Evolutionary conservation across 2,329 filamentous ascomycete species (phyloP).

Genomic region (Penicillium expansum): DNA sequence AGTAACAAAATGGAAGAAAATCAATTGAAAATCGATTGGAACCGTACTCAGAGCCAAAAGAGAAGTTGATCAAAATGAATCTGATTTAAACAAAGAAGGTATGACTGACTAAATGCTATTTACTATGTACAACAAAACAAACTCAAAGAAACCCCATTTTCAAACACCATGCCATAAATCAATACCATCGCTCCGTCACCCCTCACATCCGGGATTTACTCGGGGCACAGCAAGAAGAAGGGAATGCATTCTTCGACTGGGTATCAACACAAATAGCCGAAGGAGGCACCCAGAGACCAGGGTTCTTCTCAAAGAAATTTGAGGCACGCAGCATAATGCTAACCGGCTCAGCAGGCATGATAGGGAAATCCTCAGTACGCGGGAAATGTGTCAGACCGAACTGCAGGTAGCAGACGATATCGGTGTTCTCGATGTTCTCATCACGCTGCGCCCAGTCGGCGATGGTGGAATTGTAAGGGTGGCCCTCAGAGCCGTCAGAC

Average conservation of each 20-base stretch:
- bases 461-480: conserved; percentile 48
- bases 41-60: too few relatives aligned
- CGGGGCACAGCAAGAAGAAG: conserved; percentile 21
- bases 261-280: conserved; percentile 31
- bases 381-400: conserved; percentile 58
- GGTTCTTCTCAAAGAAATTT: conserved; percentile 60
- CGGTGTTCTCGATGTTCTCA: conserved; percentile 54
- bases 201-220: conserved; percentile 21
- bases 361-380: conserved; percentile 54
- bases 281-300: conserved; percentile 57
- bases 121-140: conserved; percentile 10
- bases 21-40: too few relatives aligned
- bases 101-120: conserved; percentile 3
- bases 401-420: conserved; percentile 58
- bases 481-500: conserved; percentile 44
- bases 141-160: background rate
- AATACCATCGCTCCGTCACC: background rate
- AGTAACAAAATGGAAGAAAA: too few relatives aligned
- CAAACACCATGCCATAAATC: conserved; percentile 5
- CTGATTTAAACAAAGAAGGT: background rate
- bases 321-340: conserved; percentile 58
- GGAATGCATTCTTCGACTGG: conserved; percentile 28
- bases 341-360: conserved; percentile 59
- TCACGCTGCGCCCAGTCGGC: conserved; percentile 41
- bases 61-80: background rate